Percentiles rank a stretch among this genome's conserved stretches.
phyloP scores from a whole-genome alignment of 164 flowering plant genomes.

The Aristolochia fimbriata region DNA sequence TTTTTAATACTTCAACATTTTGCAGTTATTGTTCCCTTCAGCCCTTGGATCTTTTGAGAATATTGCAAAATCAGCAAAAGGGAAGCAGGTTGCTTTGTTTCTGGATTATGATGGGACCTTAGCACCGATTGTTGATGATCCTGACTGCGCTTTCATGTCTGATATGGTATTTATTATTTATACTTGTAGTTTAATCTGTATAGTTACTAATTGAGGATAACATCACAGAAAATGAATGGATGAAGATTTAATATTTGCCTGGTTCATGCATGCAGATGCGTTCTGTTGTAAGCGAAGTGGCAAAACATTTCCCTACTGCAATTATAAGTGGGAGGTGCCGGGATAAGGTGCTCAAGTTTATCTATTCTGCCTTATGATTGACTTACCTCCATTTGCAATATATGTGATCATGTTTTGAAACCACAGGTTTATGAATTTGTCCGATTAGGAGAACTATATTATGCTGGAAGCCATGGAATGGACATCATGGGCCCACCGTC shows the following conservation, averaged over 20 bases:
- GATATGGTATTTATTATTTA: constrained; percentile 28
- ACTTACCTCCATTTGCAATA: background rate
- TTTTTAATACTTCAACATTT: no score
- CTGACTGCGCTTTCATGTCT: constrained; percentile 89
- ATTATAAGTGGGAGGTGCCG: constrained; percentile 12
- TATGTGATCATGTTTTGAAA: background rate
- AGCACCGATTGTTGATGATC: constrained; percentile 83
- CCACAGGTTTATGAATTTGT: constrained; percentile 24
- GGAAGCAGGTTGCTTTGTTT: constrained; percentile 74
- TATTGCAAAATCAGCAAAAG: constrained; percentile 43
- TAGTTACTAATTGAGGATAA: no score
- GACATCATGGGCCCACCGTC: constrained; percentile 10
- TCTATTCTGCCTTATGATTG: background rate
- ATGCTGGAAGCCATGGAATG: constrained; percentile 16
- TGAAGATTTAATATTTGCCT: background rate
- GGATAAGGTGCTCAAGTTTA: constrained; percentile 10
- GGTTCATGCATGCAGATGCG: constrained; percentile 15
- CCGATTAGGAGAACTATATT: constrained; percentile 32
- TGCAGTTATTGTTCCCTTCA: constrained; percentile 57
- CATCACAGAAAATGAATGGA: background rate
- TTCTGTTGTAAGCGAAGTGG: constrained; percentile 10
- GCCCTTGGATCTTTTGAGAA: constrained; percentile 64
- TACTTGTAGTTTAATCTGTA: no score
- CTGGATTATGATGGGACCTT: constrained; percentile 92
- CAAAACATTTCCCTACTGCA: constrained; percentile 14